Percentiles rank a stretch among this genome's conserved stretches.
Conservation (phyloP, 352 stramenopile genomes). For the Thraustotheca clavata region DNA sequence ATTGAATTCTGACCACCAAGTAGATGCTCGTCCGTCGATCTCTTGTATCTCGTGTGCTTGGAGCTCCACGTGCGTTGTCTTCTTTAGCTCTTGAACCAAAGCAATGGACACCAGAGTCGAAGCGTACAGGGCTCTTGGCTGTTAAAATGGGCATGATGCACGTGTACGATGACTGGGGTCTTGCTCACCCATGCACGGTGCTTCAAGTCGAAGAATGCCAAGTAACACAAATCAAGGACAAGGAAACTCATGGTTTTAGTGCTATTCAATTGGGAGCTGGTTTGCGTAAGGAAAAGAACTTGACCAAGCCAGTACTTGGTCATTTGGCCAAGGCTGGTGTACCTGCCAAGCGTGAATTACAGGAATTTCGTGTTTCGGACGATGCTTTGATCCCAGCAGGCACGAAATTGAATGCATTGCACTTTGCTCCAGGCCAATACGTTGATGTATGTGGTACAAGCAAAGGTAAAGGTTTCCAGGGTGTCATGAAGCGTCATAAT, state of each 20-base stretch:
- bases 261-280: constrained; percentile 95
- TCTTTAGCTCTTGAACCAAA: constrained; percentile 23
- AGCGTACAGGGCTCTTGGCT: constrained; percentile 82
- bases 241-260: constrained; percentile 90
- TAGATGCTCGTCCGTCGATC: constrained; percentile 13
- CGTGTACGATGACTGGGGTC: constrained; percentile 97
- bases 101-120: constrained; percentile 67
- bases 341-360: constrained; percentile 89
- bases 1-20: constrained; percentile 7
- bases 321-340: constrained; percentile 91
- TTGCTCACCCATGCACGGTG: constrained; percentile 94
- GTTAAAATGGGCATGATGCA: constrained; percentile 99
- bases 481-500: constrained; percentile 98
- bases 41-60: constrained; percentile 5
- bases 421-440: constrained; percentile 98
- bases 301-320: constrained; percentile 88
- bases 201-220: constrained; percentile 88
- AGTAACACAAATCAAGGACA: constrained; percentile 94
- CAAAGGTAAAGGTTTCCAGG: constrained; percentile 87
- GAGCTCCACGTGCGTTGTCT: constrained; percentile 6
- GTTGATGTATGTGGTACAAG: constrained; percentile 94
- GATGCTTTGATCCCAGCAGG: constrained; percentile 83
- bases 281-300: constrained; percentile 93
- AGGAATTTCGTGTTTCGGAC: constrained; percentile 92
- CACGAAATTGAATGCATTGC: constrained; percentile 89